Percentiles rank a stretch among this genome's conserved stretches.
phyloP scores from a whole-genome alignment of 352 stramenopile genomes.

The Globisporangium recalcitrans region DNA sequence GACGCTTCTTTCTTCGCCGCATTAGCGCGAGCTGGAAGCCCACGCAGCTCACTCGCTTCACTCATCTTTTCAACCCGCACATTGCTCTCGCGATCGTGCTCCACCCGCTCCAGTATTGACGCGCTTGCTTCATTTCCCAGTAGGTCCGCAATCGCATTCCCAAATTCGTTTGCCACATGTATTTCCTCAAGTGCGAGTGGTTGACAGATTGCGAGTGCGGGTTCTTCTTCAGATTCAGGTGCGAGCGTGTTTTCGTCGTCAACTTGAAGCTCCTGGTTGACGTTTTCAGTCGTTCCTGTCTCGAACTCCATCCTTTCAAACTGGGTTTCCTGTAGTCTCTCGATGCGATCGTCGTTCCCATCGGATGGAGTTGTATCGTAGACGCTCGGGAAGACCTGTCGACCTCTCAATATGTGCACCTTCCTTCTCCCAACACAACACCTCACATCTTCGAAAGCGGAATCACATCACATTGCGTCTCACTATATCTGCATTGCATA shows the following conservation, averaged over 20 bases:
- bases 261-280: neutral
- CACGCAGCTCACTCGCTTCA: neutral
- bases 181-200: neutral
- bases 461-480: too few species aligned
- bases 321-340: neutral
- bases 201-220: neutral
- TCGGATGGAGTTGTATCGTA: neutral
- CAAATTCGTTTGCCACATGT: neutral
- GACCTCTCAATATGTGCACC: too few species aligned
- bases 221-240: neutral
- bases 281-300: neutral
- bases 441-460: too few species aligned
- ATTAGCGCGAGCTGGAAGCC: slow-evolving; percentile 7
- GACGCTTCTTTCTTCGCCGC: slow-evolving; percentile 36
- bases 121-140: neutral
- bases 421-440: too few species aligned
- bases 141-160: neutral
- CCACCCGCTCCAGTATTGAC: neutral
- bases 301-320: neutral
- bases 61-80: neutral
- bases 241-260: neutral
- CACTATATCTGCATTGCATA: too few species aligned
- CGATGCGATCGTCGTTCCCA: too few species aligned
- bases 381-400: neutral
- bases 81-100: neutral